phyloP scores from a whole-genome alignment of 106 monocot species.

The Allium sativum region DNA sequence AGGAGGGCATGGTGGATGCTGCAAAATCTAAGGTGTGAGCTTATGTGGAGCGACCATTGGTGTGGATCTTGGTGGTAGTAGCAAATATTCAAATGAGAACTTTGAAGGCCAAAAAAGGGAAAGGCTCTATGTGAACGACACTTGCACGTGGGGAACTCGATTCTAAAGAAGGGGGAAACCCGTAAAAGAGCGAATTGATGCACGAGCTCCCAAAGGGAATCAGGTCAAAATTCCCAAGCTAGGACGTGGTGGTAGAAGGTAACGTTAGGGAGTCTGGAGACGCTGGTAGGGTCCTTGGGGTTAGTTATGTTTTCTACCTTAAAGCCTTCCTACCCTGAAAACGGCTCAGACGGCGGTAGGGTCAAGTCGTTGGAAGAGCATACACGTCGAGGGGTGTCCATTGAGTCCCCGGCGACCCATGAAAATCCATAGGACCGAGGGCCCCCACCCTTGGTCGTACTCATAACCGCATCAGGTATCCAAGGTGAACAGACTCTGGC shows the following conservation, averaged over 20 bases:
- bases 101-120: conserved; percentile 16
- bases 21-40: conserved; percentile 16
- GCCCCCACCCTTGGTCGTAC: too few species aligned
- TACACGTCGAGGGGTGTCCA: neutral
- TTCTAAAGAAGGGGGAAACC: conserved; percentile 17
- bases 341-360: conserved; percentile 3
- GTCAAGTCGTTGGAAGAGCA: conserved; percentile 2
- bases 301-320: conserved; percentile 18
- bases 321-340: conserved; percentile 5
- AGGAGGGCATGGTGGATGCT: conserved; percentile 8
- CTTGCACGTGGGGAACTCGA: conserved; percentile 26
- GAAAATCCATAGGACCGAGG: too few species aligned
- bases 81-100: conserved; percentile 46
- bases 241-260: conserved; percentile 11
- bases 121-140: conserved; percentile 18
- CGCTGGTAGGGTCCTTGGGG: conserved; percentile 12
- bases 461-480: too few species aligned
- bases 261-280: conserved; percentile 13
- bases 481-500: too few species aligned
- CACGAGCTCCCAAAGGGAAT: conserved; percentile 19
- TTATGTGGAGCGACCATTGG: conserved; percentile 15
- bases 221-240: conserved; percentile 22
- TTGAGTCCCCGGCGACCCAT: too few species aligned
- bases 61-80: conserved; percentile 41
- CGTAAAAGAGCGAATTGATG: conserved; percentile 5